Evolutionary conservation across 441 rosid species (phyloP).

Genomic region (Francoa sonchifolia): DNA sequence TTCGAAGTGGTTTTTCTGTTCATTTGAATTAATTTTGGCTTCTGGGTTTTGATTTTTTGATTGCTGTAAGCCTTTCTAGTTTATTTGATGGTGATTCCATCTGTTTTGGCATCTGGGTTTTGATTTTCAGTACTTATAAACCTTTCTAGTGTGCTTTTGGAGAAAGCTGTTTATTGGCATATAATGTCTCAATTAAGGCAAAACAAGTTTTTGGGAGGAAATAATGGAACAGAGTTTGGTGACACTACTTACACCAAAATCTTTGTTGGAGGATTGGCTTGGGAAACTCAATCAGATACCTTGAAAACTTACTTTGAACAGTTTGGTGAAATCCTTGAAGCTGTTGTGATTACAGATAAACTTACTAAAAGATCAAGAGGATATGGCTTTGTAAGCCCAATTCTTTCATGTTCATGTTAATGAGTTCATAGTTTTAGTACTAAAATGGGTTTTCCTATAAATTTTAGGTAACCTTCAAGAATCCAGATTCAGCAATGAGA

Average conservation of each 20-base stretch:
- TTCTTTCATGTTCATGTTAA: not conserved
- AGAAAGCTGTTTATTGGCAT: not conserved
- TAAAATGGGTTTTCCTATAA: slow-evolving; percentile 10
- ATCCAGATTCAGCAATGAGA: slow-evolving; percentile 33
- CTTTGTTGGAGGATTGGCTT: slow-evolving; percentile 67
- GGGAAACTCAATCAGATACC: slow-evolving; percentile 54
- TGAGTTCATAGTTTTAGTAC: not conserved
- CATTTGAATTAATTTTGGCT: too few relatives aligned
- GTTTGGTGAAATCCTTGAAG: slow-evolving; percentile 59
- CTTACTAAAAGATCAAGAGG: slow-evolving; percentile 59
- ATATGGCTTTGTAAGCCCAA: slow-evolving; percentile 45
- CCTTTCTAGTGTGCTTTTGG: not conserved
- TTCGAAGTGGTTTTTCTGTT: too few relatives aligned
- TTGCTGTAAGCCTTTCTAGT: too few relatives aligned
- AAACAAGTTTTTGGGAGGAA: slow-evolving; percentile 5
- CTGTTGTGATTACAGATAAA: slow-evolving; percentile 57
- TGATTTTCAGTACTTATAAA: not conserved
- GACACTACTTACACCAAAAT: slow-evolving; percentile 53
- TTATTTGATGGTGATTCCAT: too few relatives aligned
- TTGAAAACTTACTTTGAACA: slow-evolving; percentile 41
- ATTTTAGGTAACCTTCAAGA: slow-evolving; percentile 30
- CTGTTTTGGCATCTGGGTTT: not conserved
- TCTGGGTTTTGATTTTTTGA: not conserved
- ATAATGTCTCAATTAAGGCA: slow-evolving; percentile 5
- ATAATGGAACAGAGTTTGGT: slow-evolving; percentile 13